These are phyloP conservation scores for Kurtzmaniella natalensis DNA, from an alignment of 1,139 yeast species.

Conservation along the genomic window DNA sequence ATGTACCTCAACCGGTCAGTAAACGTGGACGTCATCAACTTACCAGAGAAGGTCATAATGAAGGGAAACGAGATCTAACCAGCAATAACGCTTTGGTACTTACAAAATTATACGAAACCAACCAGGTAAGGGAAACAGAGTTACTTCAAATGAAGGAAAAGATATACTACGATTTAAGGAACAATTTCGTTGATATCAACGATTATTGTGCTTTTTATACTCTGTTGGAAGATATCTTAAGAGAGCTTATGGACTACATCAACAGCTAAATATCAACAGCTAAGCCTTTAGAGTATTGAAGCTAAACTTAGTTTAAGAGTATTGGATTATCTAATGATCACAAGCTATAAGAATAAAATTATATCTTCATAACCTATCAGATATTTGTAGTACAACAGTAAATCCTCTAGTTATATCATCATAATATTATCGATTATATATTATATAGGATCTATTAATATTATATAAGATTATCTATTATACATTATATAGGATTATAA, in stretches of 20 bases:
- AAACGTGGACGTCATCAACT: conserved; percentile 1
- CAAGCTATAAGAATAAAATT: no score
- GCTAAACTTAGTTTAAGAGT: no score
- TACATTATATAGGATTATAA: no score
- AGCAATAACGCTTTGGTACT: conserved; percentile 4
- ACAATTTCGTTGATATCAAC: conserved; percentile 42
- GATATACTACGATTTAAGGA: conserved; percentile 38
- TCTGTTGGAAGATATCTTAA: conserved; percentile 38
- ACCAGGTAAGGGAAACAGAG: conserved; percentile 16
- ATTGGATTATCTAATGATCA: no score
- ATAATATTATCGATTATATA: no score
- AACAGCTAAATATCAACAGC: conserved; percentile 12
- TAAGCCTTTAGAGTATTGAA: no score
- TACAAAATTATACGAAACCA: conserved; percentile 4
- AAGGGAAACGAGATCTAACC: neutral
- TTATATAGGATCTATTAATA: no score
- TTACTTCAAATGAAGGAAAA: conserved; percentile 34
- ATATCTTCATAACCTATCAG: no score
- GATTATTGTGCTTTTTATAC: conserved; percentile 45
- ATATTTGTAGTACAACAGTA: no score
- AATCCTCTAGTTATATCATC: no score
- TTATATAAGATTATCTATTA: no score
- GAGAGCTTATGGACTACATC: conserved; percentile 37
- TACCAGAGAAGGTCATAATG: conserved; percentile 1
- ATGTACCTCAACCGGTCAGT: conserved; percentile 36